Conservation (phyloP, 805 yeast species). For the Hanseniaspora thailandica region DNA sequence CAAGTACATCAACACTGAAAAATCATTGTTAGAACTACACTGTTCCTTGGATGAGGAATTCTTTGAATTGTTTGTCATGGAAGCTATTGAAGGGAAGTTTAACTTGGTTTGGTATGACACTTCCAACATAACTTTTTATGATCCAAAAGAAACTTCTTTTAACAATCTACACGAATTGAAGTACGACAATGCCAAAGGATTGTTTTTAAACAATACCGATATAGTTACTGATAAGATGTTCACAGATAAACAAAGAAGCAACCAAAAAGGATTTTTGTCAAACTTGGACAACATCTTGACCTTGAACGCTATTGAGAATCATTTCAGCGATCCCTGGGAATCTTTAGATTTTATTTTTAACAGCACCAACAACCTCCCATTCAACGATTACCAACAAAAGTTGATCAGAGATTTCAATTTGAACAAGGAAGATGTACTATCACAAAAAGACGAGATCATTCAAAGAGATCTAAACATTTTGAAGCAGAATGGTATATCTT, state of each 20-base stretch:
- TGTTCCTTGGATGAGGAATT: constrained; percentile 4
- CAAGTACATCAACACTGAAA: constrained; percentile 22
- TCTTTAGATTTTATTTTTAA: constrained; percentile 28
- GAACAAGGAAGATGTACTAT: constrained; percentile 4
- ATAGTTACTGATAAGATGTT: constrained; percentile 11
- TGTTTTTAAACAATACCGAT: constrained; percentile 32
- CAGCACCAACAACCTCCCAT: constrained; percentile 33
- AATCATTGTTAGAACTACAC: constrained; percentile 1
- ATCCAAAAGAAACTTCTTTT: constrained; percentile 22
- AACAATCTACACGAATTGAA: constrained; percentile 22
- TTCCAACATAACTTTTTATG: background rate
- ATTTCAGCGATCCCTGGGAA: constrained; percentile 27
- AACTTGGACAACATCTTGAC: constrained; percentile 26
- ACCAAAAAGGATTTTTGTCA: constrained; percentile 37
- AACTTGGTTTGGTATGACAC: constrained; percentile 14
- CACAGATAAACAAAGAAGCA: constrained; percentile 16
- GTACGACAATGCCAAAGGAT: constrained; percentile 24
- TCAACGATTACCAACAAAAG: constrained; percentile 15
- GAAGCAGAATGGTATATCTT: constrained; percentile 24
- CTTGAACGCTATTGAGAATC: constrained; percentile 31
- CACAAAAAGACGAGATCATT: constrained; percentile 15
- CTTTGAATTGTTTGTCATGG: constrained; percentile 12
- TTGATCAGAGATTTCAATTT: background rate
- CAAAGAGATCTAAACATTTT: constrained; percentile 17
- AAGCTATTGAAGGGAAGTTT: constrained; percentile 13